Evolutionary conservation across 2,329 filamentous ascomycete genomes (phyloP), one percentile per base, ranked within the genome.

Genomic region (Fusarium sp.): DNA sequence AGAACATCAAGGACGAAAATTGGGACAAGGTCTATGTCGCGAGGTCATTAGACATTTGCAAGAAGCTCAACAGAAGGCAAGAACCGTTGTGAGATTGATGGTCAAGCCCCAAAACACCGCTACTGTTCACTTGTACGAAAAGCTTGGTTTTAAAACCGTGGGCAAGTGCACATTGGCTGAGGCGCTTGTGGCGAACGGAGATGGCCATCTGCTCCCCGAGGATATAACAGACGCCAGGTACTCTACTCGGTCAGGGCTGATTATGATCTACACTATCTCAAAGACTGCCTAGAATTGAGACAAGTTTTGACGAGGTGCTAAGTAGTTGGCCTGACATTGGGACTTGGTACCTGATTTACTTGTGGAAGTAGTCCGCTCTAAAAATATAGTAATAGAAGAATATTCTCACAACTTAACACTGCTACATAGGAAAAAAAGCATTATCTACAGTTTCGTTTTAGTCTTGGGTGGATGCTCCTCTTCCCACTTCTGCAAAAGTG

Each of bases 371-470:
- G 32, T 32, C 10, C 15, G 22, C 47, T 32, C 5, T 2, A 9
- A 1, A 32, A 5, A 7, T 10, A 18, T 50, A 3, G 0, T 9
- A 13, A 32, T 32, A 50, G 28, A 50, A 32, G 3, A 3, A 24
- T 5, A 14, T 24, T 18, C 47, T 14, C 4, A 9, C 2, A 18
- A 50, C 8, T 10, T 4, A 6, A 5, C 8, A 50, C 11, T n/a
- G 2, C 15, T 51, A 32, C 2, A 4, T 13, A 22, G n/a, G n/a
- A 0, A 0, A 0, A 4, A 10, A n/a, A 18, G 10, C 4, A 18
- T 18, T 14, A 5, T 50, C 15, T 51, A 51, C 28, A 51, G 15
- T 18, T 51, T 51, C 15, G 47, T 51, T 13, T 24, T n/a, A 18
- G 47, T 13, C 22, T 32, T 51, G 4, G 28, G 47, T 5, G 47